Conservation (phyloP, 371 early-diverging fungal species). For the Mortierella sp. region DNA sequence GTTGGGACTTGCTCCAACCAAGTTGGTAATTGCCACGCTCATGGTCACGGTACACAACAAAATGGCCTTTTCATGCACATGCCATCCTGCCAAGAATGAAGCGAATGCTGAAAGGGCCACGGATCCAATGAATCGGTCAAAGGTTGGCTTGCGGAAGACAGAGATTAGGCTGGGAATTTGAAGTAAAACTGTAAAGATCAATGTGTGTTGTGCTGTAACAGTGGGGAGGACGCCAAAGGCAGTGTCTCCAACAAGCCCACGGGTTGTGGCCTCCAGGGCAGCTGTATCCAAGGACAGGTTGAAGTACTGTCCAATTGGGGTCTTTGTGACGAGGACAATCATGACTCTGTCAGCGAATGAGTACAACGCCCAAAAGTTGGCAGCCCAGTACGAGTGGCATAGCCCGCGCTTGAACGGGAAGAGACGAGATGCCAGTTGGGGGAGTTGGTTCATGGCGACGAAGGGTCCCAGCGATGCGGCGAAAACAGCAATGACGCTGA, state of each 20-base stretch:
- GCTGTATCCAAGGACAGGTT: conserved; percentile 57
- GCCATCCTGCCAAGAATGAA: conserved; percentile 97
- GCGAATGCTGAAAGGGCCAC: conserved; percentile 87
- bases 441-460: conserved; percentile 70
- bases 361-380: conserved; percentile 97
- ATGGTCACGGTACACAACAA: conserved; percentile 88
- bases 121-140: conserved; percentile 78
- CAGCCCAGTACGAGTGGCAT: conserved; percentile 97
- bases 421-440: conserved; percentile 86
- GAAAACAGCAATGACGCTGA: conserved; percentile 76
- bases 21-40: conserved; percentile 58
- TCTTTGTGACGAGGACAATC: conserved; percentile 61
- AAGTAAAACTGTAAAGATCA: conserved; percentile 79
- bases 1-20: conserved; percentile 42
- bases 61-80: conserved; percentile 98
- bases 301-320: conserved; percentile 55
- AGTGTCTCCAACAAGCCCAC: conserved; percentile 94
- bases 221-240: conserved; percentile 85
- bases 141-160: conserved; percentile 78
- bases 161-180: conserved; percentile 65
- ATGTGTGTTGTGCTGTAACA: conserved; percentile 80
- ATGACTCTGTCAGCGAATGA: conserved; percentile 84
- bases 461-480: conserved; percentile 90
- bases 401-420: conserved; percentile 98
- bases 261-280: conserved; percentile 79